Evolutionary conservation across 495 filamentous ascomycete genomes (phyloP).

Genomic region (Opeltia flavorubescens): DNA sequence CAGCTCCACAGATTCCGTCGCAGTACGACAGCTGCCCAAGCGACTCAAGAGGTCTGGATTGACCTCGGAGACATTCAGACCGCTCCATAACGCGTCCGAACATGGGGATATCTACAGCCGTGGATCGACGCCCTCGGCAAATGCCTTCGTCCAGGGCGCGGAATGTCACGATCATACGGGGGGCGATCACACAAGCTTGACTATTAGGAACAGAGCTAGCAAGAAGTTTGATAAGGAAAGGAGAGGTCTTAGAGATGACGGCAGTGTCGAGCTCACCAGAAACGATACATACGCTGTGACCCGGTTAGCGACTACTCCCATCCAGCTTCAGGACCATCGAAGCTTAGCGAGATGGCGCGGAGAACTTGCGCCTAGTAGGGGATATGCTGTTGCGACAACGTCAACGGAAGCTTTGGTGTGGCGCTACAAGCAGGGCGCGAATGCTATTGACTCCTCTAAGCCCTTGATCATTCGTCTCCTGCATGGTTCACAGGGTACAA

Average conservation of each 20-base stretch:
- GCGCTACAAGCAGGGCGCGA: constrained; percentile 58
- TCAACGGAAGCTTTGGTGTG: constrained; percentile 71
- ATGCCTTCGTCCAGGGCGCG: constrained; percentile 25
- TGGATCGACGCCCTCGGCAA: constrained; percentile 21
- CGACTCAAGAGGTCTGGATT: constrained; percentile 48
- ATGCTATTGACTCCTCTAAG: constrained; percentile 46
- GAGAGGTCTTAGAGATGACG: constrained; percentile 38
- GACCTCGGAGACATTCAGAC: constrained; percentile 36
- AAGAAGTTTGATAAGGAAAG: constrained; percentile 38
- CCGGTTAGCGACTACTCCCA: constrained; percentile 67
- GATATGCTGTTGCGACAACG: constrained; percentile 68
- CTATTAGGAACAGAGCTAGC: constrained; percentile 43
- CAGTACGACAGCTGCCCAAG: constrained; percentile 55
- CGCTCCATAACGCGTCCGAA: constrained; percentile 10
- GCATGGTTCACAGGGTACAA: constrained; percentile 45
- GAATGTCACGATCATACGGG: constrained; percentile 29
- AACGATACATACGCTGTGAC: constrained; percentile 79
- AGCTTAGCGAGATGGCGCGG: constrained; percentile 31
- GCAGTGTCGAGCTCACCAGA: constrained; percentile 47
- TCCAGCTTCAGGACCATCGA: constrained; percentile 47
- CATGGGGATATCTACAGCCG: constrained; percentile 16
- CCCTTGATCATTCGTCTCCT: constrained; percentile 56
- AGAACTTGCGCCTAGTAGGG: constrained; percentile 46
- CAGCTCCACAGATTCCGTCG: constrained; percentile 46
- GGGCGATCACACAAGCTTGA: constrained; percentile 34